Base-by-base conservation (phyloP, 2,329 filamentous ascomycete species). In the Penicillium sp. region DNA sequence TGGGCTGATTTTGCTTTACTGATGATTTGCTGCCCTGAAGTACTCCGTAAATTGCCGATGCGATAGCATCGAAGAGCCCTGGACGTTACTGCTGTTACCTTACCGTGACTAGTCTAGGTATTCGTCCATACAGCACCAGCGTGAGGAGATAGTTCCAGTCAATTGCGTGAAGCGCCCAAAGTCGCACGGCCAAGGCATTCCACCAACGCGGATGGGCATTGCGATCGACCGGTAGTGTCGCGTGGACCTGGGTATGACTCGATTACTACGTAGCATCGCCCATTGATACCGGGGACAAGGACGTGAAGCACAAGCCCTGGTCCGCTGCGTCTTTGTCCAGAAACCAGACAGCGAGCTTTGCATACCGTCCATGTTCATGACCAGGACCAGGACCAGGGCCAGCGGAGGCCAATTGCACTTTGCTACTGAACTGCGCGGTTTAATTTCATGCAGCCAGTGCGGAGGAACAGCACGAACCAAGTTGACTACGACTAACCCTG, bases 401-500 rank as follows among this genome's bases (percentile, higher is more conserved):
- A 8, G 38, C 12, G 24, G 38, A n/a, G 23, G 12, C 37, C 23
- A 24, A 40, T 40, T 40, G 20, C 23, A 15, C 9, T 40, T 3
- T 24, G 5, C 12, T 25, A 42, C 42, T 42, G 45, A 31, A 44
- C 18, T 41, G 44, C 37, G 18, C 33, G 46, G 37, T 44, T 25
- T 44, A 27, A 46, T 31, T 48, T 20, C 3, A 40, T 44, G 42
- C 53, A 53, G 53, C 44, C 47, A 54, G 49, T 32, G 12, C 46
- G 28, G 40, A 46, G 27, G 35, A 51, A 44, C 41, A 54, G 49
- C 52, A 53, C 40, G 44, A 53, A 54, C 28, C 40, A 18, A 44
- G 25, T 50, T 38, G 39, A 51, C 46, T 44, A 46, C 35, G 42
- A 43, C 15, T 46, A 23, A 25, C 42, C 47, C 48, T 45, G 38